phyloP scores from a whole-genome alignment of 352 stramenopile species.

The Phytophthora fragariaefolia region DNA sequence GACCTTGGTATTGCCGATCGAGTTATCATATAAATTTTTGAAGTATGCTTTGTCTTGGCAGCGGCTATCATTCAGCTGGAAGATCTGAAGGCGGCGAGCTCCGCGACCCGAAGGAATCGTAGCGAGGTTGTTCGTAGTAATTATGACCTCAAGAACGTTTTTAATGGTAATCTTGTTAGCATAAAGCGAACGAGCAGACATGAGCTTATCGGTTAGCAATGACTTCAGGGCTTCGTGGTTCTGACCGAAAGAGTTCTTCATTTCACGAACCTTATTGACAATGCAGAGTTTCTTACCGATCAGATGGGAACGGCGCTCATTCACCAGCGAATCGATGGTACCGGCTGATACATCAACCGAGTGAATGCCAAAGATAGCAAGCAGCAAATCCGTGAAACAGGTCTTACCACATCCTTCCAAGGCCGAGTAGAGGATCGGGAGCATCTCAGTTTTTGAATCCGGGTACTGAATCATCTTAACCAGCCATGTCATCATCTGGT shows the following conservation, averaged over 20 bases:
- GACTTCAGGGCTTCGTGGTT: not conserved
- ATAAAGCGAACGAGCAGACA: not conserved
- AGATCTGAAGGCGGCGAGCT: not conserved
- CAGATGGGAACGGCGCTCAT: not conserved
- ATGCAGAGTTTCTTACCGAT: conserved; percentile 4
- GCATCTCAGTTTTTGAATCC: not conserved
- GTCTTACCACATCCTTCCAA: conserved; percentile 3
- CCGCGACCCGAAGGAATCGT: not conserved
- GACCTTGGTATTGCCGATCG: not conserved
- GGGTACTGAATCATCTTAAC: conserved; percentile 1
- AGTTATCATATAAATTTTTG: not conserved
- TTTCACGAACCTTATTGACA: conserved; percentile 3
- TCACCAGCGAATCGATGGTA: not conserved
- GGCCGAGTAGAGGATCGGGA: not conserved
- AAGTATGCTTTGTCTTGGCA: conserved; percentile 1
- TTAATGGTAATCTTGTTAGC: not conserved
- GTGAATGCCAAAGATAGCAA: conserved; percentile 1
- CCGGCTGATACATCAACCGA: conserved; percentile 1
- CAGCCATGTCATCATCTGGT: not conserved
- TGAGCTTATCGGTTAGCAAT: not conserved
- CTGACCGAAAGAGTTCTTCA: conserved; percentile 1
- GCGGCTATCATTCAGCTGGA: not conserved
- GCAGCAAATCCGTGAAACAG: conserved; percentile 2
- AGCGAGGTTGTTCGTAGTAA: conserved; percentile 1
- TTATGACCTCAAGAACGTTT: not conserved